Evolutionary conservation across 2,329 filamentous ascomycete species (phyloP), one percentile per base, ranked within the genome.

Genomic region (Talaromyces sp.): DNA sequence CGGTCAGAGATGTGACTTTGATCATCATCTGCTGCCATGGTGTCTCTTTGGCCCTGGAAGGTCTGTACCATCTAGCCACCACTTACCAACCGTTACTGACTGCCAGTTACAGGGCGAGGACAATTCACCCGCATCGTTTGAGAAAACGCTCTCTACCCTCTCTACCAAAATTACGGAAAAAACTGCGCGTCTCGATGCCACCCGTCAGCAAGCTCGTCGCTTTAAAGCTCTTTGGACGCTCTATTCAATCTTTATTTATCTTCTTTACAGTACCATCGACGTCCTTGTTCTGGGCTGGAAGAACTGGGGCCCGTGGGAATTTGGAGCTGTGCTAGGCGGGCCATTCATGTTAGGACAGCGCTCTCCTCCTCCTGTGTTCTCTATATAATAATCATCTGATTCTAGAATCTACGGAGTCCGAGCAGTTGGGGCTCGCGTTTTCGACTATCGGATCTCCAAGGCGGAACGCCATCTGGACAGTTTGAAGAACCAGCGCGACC

Each of bases 231-330:
- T 97, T 59, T 92, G 88, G 85, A 96, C 92, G 0, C 84, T 99
- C 14, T 99, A 97, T 73, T 87, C 92, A 2, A 87, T 87, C 59
- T 93, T 99, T 68, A 90, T 88, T 56, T 99, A 97, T 74, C 87
- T 97, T 3, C 85, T 97, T 53, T 92, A 91, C 68, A 83, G 87
- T 10, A 86, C 96, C 29, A 88, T 97, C 57, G 81, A 95, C 51
- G 82, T 88, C 3, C 82, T 99, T 7, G 91, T 97, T 8, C 86
- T 96, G 3, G 94, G 94, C 56, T 91, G 88, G 81, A 83, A 85
- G 65, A 88, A 89, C 66, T 89, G 94, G 82, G 87, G 88, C 3
- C 70, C 86, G 0, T 80, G 83, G 63, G 93, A 97, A 78, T 94
- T 92, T 79, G 86, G 86, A 7, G 88, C 87, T 53, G 79, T 97